phyloP scores from a whole-genome alignment of 2,329 filamentous ascomycete genomes.

The Magnaporthiopsis incrustans region DNA sequence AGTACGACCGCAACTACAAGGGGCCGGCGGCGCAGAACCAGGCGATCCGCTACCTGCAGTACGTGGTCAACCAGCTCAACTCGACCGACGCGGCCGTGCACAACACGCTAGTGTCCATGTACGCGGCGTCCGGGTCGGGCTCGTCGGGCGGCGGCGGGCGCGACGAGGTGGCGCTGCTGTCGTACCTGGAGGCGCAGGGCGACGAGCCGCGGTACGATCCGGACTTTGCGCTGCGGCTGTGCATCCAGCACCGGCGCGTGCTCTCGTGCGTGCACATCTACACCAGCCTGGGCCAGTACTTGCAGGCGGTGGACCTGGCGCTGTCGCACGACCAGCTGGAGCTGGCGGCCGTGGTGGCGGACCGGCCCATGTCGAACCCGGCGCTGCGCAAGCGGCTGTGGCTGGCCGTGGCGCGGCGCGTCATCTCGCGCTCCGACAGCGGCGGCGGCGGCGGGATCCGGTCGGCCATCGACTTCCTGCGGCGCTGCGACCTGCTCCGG shows the following conservation, averaged over 20 bases:
- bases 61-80: slow-evolving; percentile 79
- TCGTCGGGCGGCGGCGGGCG: slow-evolving; percentile 61
- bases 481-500: slow-evolving; percentile 80
- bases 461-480: slow-evolving; percentile 85
- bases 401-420: slow-evolving; percentile 90
- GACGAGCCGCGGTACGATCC: slow-evolving; percentile 84
- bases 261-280: slow-evolving; percentile 97
- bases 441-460: slow-evolving; percentile 78
- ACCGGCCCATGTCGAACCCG: slow-evolving; percentile 71
- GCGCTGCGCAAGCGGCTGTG: slow-evolving; percentile 86
- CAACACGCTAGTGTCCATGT: slow-evolving; percentile 94
- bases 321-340: slow-evolving; percentile 85
- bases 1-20: slow-evolving; percentile 75
- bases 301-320: slow-evolving; percentile 86
- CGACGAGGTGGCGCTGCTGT: slow-evolving; percentile 77
- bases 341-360: slow-evolving; percentile 80
- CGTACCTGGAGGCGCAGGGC: slow-evolving; percentile 85
- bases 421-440: slow-evolving; percentile 68
- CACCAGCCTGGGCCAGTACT: slow-evolving; percentile 90
- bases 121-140: slow-evolving; percentile 45
- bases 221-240: slow-evolving; percentile 90
- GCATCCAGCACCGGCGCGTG: slow-evolving; percentile 88
- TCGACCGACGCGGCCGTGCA: slow-evolving; percentile 81
- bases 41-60: slow-evolving; percentile 86
- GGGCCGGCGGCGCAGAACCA: slow-evolving; percentile 72